Evolutionary conservation across 2,329 filamentous ascomycete species (phyloP).

Genomic region (Bipolaris bicolor): DNA sequence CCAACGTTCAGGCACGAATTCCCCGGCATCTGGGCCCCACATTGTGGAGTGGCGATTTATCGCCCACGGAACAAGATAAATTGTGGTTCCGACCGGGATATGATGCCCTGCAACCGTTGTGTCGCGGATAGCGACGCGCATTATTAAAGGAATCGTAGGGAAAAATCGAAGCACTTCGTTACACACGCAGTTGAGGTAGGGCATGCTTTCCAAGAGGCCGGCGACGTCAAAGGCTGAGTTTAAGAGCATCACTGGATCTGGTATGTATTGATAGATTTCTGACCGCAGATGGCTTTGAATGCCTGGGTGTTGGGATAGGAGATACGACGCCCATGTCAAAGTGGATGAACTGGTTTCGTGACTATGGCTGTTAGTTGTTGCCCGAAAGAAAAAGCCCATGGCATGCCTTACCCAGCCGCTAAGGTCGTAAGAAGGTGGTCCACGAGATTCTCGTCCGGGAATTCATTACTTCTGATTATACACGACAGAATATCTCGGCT

Average conservation of each 20-base stretch:
- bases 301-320: constrained; percentile 69
- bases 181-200: constrained; percentile 55
- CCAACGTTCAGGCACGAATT: constrained; percentile 55
- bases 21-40: constrained; percentile 52
- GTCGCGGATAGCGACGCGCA: constrained; percentile 41
- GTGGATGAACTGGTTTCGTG: constrained; percentile 81
- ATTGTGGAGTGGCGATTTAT: constrained; percentile 51
- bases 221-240: constrained; percentile 37
- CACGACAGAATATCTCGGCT: constrained; percentile 55
- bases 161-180: constrained; percentile 51
- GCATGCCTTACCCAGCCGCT: constrained; percentile 56
- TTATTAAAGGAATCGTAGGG: constrained; percentile 47
- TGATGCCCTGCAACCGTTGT: constrained; percentile 42
- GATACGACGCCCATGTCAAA: constrained; percentile 76
- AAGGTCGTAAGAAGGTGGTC: constrained; percentile 64
- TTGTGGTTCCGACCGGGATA: constrained; percentile 49
- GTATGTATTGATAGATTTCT: constrained; percentile 69
- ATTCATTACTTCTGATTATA: constrained; percentile 60
- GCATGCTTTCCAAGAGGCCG: constrained; percentile 51
- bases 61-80: constrained; percentile 51
- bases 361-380: constrained; percentile 23
- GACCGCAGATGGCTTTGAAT: constrained; percentile 70
- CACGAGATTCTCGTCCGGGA: constrained; percentile 59
- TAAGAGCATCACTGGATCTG: constrained; percentile 45
- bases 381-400: not conserved